These are phyloP conservation scores for Passalora sequoiae DNA, from an alignment of 2,329 filamentous ascomycete species.

Conservation along the genomic window DNA sequence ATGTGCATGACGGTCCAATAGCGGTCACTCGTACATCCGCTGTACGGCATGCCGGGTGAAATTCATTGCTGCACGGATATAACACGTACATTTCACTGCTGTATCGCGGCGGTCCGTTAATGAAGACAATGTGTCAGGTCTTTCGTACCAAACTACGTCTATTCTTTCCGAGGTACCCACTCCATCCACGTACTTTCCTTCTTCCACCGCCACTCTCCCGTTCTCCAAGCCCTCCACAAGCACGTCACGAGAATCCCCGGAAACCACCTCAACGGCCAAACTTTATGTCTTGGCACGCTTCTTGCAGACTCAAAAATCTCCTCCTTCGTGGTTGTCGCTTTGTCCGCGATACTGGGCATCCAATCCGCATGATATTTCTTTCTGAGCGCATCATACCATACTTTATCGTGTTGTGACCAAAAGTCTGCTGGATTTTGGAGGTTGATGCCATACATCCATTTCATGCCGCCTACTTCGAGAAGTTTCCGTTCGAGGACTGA, in stretches of 20 bases:
- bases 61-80: no score
- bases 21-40: no score
- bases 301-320: conserved; percentile 37
- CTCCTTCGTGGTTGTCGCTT: conserved; percentile 40
- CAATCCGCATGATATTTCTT: conserved; percentile 56
- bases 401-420: conserved; percentile 57
- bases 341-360: conserved; percentile 53
- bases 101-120: no score
- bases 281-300: background rate
- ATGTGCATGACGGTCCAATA: no score
- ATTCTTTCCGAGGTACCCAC: background rate
- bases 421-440: conserved; percentile 72
- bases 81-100: no score
- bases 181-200: background rate
- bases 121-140: no score
- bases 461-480: conserved; percentile 64
- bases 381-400: conserved; percentile 58
- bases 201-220: background rate
- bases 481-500: conserved; percentile 65
- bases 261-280: background rate
- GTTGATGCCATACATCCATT: conserved; percentile 81
- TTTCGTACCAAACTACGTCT: no score
- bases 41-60: no score
- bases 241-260: background rate
- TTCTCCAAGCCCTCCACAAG: background rate